Evolutionary conservation across 2,329 filamentous ascomycete species (phyloP), one percentile per base, ranked within the genome.

Genomic region (Aspergillus nomiae): DNA sequence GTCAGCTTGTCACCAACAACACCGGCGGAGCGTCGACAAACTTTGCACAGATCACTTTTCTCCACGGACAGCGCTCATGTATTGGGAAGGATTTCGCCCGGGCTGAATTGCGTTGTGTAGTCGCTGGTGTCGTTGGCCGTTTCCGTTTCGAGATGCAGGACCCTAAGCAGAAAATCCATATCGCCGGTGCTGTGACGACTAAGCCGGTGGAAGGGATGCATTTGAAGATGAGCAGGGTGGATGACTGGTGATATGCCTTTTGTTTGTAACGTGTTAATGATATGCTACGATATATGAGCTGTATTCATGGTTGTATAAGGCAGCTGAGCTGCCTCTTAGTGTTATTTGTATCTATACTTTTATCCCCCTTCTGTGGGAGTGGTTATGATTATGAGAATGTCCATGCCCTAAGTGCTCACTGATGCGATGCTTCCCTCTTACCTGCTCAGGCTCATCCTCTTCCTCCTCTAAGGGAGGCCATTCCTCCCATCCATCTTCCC

Each of bases 401-500:
- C 55, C 46, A 55, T 67, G 67, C 9, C 70, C 70, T 45, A 74
- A 38, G 55, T 74, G 59, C 58, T 77, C 72, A 50, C 74, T 77
- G 12, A 72, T 71, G 19, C 67, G 66, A 56, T 73, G 75, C 55
- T 76, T 76, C 21, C 56, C 59, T 53, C 56, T 46, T 48, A 48
- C 46, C 51, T 53, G 54, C 8, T 63, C 63, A 28, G 69, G 38
- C 6, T 73, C 73, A 21, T 76, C 65, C 11, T 71, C 71, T 30
- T 71, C 69, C 14, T 63, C 69, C 11, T 72, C 73, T 5, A 56
- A 38, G 14, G 77, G 79, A 0, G 80, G 77, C 86, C 86, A 88
- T 54, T 84, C 83, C 8, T 85, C 84, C 68, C 85, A 87, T 1
- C 83, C 84, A 72, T 89, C 86, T 63, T 88, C 86, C 77, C 87